These are phyloP conservation scores for Gleditsia sinensis DNA, from an alignment of 306 rosid species.

Conservation along the genomic window DNA sequence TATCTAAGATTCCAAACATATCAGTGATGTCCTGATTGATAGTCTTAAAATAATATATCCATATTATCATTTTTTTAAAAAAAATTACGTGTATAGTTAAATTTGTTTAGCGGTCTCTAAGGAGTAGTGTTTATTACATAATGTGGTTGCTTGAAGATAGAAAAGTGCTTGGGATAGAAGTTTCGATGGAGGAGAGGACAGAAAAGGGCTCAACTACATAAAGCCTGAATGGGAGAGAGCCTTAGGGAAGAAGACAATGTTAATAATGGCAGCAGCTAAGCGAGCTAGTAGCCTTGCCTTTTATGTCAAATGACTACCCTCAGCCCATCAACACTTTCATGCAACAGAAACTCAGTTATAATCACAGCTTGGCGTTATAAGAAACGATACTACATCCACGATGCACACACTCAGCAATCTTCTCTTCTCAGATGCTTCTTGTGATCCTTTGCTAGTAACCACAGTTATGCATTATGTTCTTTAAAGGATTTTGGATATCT, in stretches of 20 bases:
- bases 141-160: constrained; percentile 39
- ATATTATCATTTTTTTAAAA: neutral
- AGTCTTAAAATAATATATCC: too few species aligned
- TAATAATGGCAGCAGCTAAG: constrained; percentile 52
- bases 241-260: constrained; percentile 70
- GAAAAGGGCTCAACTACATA: constrained; percentile 58
- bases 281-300: constrained; percentile 57
- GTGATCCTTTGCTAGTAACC: too few species aligned
- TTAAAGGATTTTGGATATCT: too few species aligned
- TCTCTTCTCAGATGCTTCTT: too few species aligned
- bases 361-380: constrained; percentile 40
- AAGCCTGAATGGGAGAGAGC: constrained; percentile 40
- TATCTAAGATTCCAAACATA: too few species aligned
- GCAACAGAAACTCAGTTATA: constrained; percentile 35
- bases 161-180: constrained; percentile 73
- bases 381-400: too few species aligned
- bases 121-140: constrained; percentile 37
- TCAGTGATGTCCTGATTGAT: too few species aligned
- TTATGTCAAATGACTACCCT: constrained; percentile 47
- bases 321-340: constrained; percentile 28
- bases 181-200: constrained; percentile 62
- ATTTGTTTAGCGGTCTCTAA: constrained; percentile 26
- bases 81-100: constrained; percentile 4
- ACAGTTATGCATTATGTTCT: too few species aligned
- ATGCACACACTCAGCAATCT: too few species aligned